Evolutionary conservation across 129 eudicot genomes (phyloP), one percentile per base, ranked within the genome.

Genomic region (Scalesia atractyloides): DNA sequence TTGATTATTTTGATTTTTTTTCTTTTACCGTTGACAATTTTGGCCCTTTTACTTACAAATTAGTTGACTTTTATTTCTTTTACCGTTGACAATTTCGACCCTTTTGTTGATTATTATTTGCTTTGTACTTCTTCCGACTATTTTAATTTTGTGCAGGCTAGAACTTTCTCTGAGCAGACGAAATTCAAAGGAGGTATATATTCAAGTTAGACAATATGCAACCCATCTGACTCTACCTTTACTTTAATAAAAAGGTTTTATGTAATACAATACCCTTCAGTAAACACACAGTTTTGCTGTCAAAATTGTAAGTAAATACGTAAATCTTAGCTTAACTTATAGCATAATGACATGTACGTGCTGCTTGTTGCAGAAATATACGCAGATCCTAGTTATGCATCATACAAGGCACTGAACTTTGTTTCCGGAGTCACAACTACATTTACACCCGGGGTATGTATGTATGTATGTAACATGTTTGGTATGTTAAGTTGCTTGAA

Each of bases 401-500:
- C 99, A 4, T 94, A 90, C 77, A 76, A 88, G 65, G 97, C 99
- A 76, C 70, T 94, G 58, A 81, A 61, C 59, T 90, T 94, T 80
- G 91, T 88, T 20, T 94, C 96, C 70, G 99, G 97, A 75, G 88
- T 90, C 74, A 37, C 86, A 67, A 90, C 96, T 54, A 90, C 96
- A 64, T 86, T 94, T 80, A 94, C 97, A 16, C 97, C 99, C 12
- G 90, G 85, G 89, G 98, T 94, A 83, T 54, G 98, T 94, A 83
- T 49, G 98, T 94, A 83, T 54, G 98, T 94, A 83, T 49, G 79
- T 70, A 17, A 63, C 1, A 63, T 15, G 68, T 48, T 13, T 11
- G 53, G n/a, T 34, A 60, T 49, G 66, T 15, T 48, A 66, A 17
- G 19, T 33, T 46, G 36, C 69, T 67, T n/a, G 36, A 53, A 26